Percentiles rank a stretch among this genome's conserved stretches.
Evolutionary conservation across 2,329 filamentous ascomycete genomes (phyloP).

Genomic region (Ophiocordyceps unilateralis): DNA sequence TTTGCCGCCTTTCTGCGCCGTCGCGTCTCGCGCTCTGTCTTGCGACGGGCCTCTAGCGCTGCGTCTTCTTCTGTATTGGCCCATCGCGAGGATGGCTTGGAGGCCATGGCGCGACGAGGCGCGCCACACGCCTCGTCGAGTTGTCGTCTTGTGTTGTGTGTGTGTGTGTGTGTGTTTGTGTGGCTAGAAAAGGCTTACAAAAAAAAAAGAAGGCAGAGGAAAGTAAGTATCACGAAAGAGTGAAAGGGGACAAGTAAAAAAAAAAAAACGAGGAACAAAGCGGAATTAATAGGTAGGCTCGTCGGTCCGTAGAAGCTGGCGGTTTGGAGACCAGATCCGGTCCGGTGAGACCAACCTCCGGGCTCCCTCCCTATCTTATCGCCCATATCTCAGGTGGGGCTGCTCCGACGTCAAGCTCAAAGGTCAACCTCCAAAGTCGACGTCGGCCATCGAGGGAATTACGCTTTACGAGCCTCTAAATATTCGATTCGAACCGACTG

Average conservation of each 20-base stretch:
- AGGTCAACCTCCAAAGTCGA: neutral
- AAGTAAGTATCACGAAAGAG: too few relatives aligned
- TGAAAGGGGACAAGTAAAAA: too few relatives aligned
- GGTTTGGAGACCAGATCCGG: neutral
- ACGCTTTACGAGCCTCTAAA: too few relatives aligned
- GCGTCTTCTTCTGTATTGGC: conserved; percentile 69
- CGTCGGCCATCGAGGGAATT: neutral
- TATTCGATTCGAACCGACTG: too few relatives aligned
- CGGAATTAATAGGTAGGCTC: too few relatives aligned
- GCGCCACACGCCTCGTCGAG: too few relatives aligned
- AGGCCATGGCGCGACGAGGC: conserved; percentile 30
- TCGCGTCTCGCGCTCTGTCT: conserved; percentile 73
- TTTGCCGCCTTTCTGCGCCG: conserved; percentile 71
- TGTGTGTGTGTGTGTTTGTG: too few relatives aligned
- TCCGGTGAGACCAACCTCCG: neutral
- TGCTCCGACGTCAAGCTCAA: neutral
- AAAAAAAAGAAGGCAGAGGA: neutral
- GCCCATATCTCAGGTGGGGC: neutral
- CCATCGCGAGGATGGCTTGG: conserved; percentile 63
- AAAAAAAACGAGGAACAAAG: too few relatives aligned
- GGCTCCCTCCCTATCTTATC: neutral
- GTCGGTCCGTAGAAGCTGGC: too few relatives aligned
- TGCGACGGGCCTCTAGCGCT: conserved; percentile 52
- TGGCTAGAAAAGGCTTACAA: too few relatives aligned
- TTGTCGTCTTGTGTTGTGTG: too few relatives aligned